Evolutionary conservation across 768 basidiomycete species (phyloP), one percentile per base, ranked within the genome.

Genomic region (Hygrophorus russula): DNA sequence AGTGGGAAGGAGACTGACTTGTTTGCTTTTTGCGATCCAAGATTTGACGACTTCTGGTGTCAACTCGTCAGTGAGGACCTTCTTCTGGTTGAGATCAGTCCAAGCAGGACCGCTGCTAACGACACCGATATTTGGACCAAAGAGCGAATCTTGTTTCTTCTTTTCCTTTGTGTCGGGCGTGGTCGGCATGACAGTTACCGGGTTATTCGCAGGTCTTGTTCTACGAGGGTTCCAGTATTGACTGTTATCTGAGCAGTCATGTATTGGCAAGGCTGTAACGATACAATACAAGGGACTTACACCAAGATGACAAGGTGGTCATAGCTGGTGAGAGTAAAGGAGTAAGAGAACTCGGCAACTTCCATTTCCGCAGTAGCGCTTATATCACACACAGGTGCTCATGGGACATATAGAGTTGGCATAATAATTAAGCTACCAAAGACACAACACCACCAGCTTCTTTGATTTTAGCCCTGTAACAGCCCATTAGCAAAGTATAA

Each of bases 361-460:
- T 24, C 37, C 6, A 15, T 31, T 4, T 7, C 32, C 27, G 18
- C 14, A 36, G 7, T 20, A 27, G 27, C 36, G 35, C 6, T 9
- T 28, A n/a, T n/a, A n/a, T n/a, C n/a, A n/a, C n/a, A n/a, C n/a
- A n/a, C n/a, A n/a, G n/a, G n/a, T n/a, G n/a, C n/a, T n/a, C n/a
- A n/a, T n/a, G n/a, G 24, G 12, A 17, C 4, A 24, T 29, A 36
- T 10, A 35, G 24, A 24, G 19, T 5, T 4, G 4, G 13, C 4
- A 29, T 28, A 27, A 29, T 36, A 36, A 20, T 70, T 76, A 98
- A 64, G 94, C 94, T 58, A 92, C 69, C 56, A 97, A 75, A 66
- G 80, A 79, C 54, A 99, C 90, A 58, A 94, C 92, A 58, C 91
- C 91, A 47, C 91, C 91, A 48, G 86, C 88, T 67, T 82, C 90